Evolutionary conservation across 805 yeast species (phyloP).

Genomic region (Komagataella kurtzmanii): DNA sequence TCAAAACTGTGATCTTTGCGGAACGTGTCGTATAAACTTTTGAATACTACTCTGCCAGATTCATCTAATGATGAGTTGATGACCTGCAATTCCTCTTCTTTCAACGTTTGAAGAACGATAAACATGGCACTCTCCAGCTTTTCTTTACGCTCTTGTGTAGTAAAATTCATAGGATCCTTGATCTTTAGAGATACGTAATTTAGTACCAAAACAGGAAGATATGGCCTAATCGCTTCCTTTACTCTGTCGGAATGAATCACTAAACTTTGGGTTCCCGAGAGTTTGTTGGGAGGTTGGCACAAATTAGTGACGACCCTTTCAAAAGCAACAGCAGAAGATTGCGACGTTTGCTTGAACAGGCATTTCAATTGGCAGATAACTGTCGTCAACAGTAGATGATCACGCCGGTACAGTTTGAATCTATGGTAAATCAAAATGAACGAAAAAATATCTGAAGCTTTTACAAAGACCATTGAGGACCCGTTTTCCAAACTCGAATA

Average conservation of each 20-base stretch:
- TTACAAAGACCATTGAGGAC: slow-evolving; percentile 19
- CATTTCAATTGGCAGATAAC: slow-evolving; percentile 38
- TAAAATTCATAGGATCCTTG: slow-evolving; percentile 10
- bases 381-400: slow-evolving; percentile 45
- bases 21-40: slow-evolving; percentile 57
- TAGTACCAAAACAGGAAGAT: slow-evolving; percentile 43
- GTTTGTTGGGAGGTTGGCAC: slow-evolving; percentile 49
- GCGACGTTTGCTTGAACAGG: slow-evolving; percentile 16
- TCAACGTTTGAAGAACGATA: slow-evolving; percentile 53
- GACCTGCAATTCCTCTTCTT: slow-evolving; percentile 49
- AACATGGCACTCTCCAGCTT: slow-evolving; percentile 43
- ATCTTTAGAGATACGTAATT: slow-evolving; percentile 38
- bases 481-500: slow-evolving; percentile 1
- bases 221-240: slow-evolving; percentile 49
- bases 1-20: slow-evolving; percentile 7
- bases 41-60: slow-evolving; percentile 57
- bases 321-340: slow-evolving; percentile 9
- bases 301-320: slow-evolving; percentile 50
- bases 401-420: slow-evolving; percentile 54
- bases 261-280: slow-evolving; percentile 7
- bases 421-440: slow-evolving; percentile 56
- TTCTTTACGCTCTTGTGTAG: slow-evolving; percentile 10
- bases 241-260: slow-evolving; percentile 43
- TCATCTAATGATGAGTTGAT: slow-evolving; percentile 54
- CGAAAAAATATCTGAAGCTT: slow-evolving; percentile 38